Percentiles rank a stretch among this genome's conserved stretches.
Evolutionary conservation across 805 yeast genomes (phyloP).

Genomic region (Saccharomycopsis vini): DNA sequence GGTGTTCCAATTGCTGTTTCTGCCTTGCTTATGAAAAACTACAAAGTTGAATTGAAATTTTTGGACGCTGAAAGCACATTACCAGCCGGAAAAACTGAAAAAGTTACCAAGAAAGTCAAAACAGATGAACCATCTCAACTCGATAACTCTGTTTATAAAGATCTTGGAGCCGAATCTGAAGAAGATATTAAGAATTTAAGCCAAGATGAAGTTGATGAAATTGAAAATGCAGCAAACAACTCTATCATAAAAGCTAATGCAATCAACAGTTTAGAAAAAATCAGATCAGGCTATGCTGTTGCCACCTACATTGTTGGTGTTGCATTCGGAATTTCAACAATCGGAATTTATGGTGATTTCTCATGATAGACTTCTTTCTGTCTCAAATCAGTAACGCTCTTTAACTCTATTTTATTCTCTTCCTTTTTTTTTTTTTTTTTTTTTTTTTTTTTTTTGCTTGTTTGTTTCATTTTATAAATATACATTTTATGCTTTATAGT

Average conservation of each 20-base stretch:
- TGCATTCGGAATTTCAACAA: constrained; percentile 39
- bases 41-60: constrained; percentile 24
- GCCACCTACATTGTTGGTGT: constrained; percentile 36
- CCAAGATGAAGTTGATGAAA: constrained; percentile 22
- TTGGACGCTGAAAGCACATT: constrained; percentile 15
- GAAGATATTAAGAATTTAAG: constrained; percentile 24
- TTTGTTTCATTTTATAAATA: no score
- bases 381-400: background rate
- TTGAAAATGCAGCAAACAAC: constrained; percentile 35
- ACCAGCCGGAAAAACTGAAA: constrained; percentile 10
- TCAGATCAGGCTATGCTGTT: constrained; percentile 31
- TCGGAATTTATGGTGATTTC: constrained; percentile 53
- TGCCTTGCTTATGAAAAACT: constrained; percentile 23
- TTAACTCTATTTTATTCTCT: background rate
- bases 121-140: constrained; percentile 32
- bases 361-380: constrained; percentile 2
- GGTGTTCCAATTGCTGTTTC: constrained; percentile 40
- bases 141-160: constrained; percentile 38
- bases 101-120: constrained; percentile 20
- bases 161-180: constrained; percentile 28
- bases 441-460: background rate
- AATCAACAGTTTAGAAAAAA: constrained; percentile 25
- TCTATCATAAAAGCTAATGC: constrained; percentile 34
- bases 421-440: background rate
- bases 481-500: background rate